Evolutionary conservation across 768 basidiomycete genomes (phyloP), one percentile per base, ranked within the genome.

Genomic region (Termitomyces sp.): DNA sequence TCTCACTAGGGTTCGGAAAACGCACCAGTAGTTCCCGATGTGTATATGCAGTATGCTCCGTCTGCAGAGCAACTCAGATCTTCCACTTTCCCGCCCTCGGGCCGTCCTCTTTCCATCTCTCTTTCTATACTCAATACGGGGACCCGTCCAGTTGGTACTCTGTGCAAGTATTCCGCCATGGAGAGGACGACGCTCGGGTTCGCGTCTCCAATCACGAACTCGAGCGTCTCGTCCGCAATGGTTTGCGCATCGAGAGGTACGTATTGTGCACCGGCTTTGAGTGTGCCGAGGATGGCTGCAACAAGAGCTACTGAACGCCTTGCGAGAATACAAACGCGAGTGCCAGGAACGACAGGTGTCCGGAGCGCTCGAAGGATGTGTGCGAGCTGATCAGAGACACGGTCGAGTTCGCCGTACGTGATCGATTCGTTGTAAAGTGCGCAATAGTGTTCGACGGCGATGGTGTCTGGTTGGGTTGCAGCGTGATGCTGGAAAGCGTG

Each of bases 11-110:
- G 10, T 27, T 23, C 11, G 14, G 38, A 37, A 38, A 50, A 47
- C 59, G 27, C 62, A 53, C 58, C 41, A 43, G 56, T 65, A 74
- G 52, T 65, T 81, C 83, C 83, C 42, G 81, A 82, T 11, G 84
- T 86, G 66, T 84, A 86, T 42, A 86, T 84, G 38, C 84, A 77
- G 67, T 85, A 85, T 10, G 75, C 78, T 31, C 78, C 76, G 59
- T 83, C 77, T 8, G 68, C 69, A 19, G 74, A 62, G 14, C 67
- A 68, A 21, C 74, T 73, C 49, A 68, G 52, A 60, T 81, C 78
- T 41, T 70, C 62, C 5, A 72, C 75, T 48, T 74, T 77, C 17
- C 65, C 52, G 54, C 75, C 75, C 43, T 71, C 65, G 21, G 59
- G 53, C 17, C 35, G 61, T 34, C 25, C 73, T 62, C 41, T 60